Conservation (phyloP, 768 basidiomycete genomes). For the Podaxis pistillaris region DNA sequence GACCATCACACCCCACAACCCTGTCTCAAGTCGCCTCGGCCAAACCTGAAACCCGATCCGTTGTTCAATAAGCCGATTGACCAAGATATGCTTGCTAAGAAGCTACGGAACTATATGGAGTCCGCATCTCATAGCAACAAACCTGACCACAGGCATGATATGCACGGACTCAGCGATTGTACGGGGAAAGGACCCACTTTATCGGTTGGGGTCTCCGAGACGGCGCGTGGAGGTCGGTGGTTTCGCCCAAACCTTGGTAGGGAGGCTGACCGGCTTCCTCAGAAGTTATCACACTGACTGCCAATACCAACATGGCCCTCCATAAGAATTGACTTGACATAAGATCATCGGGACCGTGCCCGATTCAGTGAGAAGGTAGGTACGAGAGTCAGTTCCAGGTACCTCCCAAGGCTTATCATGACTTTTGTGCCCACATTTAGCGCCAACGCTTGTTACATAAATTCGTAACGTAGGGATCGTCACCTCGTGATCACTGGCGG, state of each 20-base stretch:
- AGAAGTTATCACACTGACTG: not conserved
- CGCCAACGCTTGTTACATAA: slow-evolving; percentile 1
- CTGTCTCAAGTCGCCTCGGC: not conserved
- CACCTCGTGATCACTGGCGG: slow-evolving; percentile 1
- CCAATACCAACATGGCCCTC: not conserved
- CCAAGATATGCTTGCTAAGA: slow-evolving; percentile 8
- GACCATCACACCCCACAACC: slow-evolving; percentile 18
- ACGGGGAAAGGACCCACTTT: not conserved
- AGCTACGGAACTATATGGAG: slow-evolving; percentile 11
- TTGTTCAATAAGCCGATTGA: not conserved
- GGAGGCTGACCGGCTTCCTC: not conserved
- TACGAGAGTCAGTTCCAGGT: not conserved
- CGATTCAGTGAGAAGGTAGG: not conserved
- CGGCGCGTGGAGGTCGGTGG: not conserved
- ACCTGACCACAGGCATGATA: not conserved
- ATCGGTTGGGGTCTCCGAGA: not conserved
- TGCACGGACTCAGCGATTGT: not conserved
- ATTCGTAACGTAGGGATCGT: not conserved
- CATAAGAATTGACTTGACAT: not conserved
- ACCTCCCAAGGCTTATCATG: not conserved
- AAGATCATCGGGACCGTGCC: not conserved
- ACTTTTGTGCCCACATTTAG: not conserved
- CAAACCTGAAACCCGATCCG: not conserved
- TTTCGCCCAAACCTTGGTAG: not conserved
- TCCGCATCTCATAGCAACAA: not conserved